Conservation (phyloP, 2,329 filamentous ascomycete genomes). For the Microdochium paspali region DNA sequence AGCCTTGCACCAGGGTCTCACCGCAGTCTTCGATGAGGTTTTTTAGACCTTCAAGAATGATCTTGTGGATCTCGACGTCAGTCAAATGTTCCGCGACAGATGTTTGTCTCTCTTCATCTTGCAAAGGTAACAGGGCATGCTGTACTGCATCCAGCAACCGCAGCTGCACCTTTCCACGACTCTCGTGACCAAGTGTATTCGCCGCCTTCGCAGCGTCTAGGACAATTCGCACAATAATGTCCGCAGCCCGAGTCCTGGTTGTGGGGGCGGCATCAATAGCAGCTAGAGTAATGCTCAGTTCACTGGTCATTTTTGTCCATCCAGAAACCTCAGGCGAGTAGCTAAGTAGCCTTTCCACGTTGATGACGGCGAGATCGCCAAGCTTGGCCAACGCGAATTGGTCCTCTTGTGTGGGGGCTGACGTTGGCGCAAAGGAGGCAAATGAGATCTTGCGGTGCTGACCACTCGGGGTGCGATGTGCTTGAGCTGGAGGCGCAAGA, state of each 20-base stretch:
- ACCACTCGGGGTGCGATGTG: constrained; percentile 15
- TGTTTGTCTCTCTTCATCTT: constrained; percentile 38
- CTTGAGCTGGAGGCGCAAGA: constrained; percentile 19
- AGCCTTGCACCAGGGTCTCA: constrained; percentile 72
- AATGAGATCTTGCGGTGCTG: constrained; percentile 37
- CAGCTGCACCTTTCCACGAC: constrained; percentile 56
- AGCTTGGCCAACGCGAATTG: constrained; percentile 64
- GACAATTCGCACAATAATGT: constrained; percentile 50
- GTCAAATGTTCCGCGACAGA: constrained; percentile 51
- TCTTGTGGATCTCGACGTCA: constrained; percentile 72
- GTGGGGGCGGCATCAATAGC: constrained; percentile 36
- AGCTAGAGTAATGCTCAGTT: constrained; percentile 42
- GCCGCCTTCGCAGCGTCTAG: constrained; percentile 50
- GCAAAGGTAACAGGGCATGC: constrained; percentile 49
- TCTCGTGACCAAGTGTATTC: constrained; percentile 37
- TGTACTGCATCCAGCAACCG: constrained; percentile 60
- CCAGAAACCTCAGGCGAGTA: constrained; percentile 60
- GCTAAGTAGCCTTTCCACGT: constrained; percentile 63
- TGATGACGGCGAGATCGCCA: constrained; percentile 63
- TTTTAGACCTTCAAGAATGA: constrained; percentile 71
- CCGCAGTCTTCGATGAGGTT: constrained; percentile 80
- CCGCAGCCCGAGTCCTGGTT: constrained; percentile 51
- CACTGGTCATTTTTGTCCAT: constrained; percentile 58
- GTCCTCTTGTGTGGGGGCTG: constrained; percentile 50
- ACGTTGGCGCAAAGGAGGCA: constrained; percentile 31